phyloP scores from a whole-genome alignment of 352 stramenopile genomes.

The Discostella stelligera region DNA sequence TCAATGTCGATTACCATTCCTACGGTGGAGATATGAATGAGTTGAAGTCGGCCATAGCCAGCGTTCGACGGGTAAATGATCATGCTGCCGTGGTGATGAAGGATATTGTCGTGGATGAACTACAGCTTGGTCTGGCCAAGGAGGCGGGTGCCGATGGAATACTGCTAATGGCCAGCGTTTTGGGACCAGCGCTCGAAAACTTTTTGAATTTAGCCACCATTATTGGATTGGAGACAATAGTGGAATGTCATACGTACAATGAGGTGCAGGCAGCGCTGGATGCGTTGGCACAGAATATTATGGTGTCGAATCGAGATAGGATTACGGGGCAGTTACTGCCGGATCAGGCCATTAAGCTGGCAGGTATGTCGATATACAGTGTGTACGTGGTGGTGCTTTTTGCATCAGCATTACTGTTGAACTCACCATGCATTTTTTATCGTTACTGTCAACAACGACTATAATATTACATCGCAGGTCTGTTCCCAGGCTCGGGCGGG shows the following conservation, averaged over 20 bases:
- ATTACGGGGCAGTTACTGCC: slow-evolving; percentile 60
- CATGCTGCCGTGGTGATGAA: slow-evolving; percentile 81
- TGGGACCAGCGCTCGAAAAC: slow-evolving; percentile 73
- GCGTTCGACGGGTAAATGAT: slow-evolving; percentile 60
- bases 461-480: not conserved
- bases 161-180: slow-evolving; percentile 74
- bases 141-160: slow-evolving; percentile 79
- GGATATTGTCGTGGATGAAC: slow-evolving; percentile 83
- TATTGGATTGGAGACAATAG: slow-evolving; percentile 81
- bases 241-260: slow-evolving; percentile 82
- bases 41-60: slow-evolving; percentile 65
- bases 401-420: too few relatives aligned
- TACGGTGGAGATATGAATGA: slow-evolving; percentile 79
- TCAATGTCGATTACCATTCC: slow-evolving; percentile 80
- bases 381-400: too few relatives aligned
- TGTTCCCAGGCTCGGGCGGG: slow-evolving; percentile 79
- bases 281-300: slow-evolving; percentile 73
- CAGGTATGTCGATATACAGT: slow-evolving; percentile 28
- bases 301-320: slow-evolving; percentile 81
- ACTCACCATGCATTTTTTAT: too few relatives aligned
- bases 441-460: not conserved
- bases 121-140: slow-evolving; percentile 80
- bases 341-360: slow-evolving; percentile 77
- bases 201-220: slow-evolving; percentile 81
- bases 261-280: slow-evolving; percentile 76